Evolutionary conservation across 805 yeast species (phyloP), one percentile per base, ranked within the genome.

Genomic region (Scheffersomyces spartinae): DNA sequence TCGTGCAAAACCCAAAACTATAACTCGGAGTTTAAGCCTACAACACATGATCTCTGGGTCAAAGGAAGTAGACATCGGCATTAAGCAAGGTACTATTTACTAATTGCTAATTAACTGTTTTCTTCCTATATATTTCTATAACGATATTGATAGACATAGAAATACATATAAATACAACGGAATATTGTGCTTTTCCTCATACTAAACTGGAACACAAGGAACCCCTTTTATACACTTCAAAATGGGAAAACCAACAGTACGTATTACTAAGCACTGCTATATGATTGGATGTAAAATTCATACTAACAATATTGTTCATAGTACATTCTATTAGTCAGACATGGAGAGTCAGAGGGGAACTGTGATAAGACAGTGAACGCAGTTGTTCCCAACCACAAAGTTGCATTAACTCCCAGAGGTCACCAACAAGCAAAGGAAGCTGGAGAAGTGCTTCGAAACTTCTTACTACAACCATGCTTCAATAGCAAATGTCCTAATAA

Each of bases 271-370:
- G 14, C 15, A 9, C 15, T 7, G 7, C 7, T 15, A 13, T 5
- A 22, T 15, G 25, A 22, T 15, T 7, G 7, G 11, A n/a, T 15
- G 18, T 17, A 9, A 22, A 6, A 16, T 33, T 30, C 11, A n/a
- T 6, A 27, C 39, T 35, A 24, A 25, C 27, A 28, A 28, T 24
- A 26, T 26, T 30, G 18, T 9, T 15, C 23, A n/a, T 29, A 71
- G 72, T 61, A 85, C 17, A 83, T 86, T 15, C 58, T 86, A 26
- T 60, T 86, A 15, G 74, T 86, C 8, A 73, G 96, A 36, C 96
- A 86, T 46, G 96, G 96, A 14, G 95, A 86, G 44, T 78, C 91
- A 4, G 93, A 82, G 43, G 93, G 95, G 6, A 86, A 86, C 52
- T 71, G 71, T 36, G 94, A 86, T 50, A 85, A 86, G 45, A 55